These are phyloP conservation scores for Miscanthus lutarioriparius DNA, from an alignment of 176 grass and related monocot species.

Conservation along the genomic window DNA sequence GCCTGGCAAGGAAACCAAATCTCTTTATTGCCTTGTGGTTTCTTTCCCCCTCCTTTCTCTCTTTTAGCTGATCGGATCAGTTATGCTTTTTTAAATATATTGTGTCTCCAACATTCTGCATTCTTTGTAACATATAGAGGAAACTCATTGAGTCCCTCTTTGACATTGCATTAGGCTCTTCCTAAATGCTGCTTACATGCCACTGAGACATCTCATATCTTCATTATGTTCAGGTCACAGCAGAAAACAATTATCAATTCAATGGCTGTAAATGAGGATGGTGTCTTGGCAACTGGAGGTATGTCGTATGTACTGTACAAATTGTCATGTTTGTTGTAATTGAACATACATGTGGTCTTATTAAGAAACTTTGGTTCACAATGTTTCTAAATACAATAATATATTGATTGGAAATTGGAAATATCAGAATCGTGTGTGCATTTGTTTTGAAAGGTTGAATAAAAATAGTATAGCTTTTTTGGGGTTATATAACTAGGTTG, in stretches of 20 bases:
- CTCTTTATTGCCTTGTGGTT: neutral
- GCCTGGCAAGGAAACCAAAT: neutral
- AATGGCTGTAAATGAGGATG: constrained; percentile 99
- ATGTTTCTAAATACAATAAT: neutral
- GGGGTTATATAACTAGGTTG: neutral
- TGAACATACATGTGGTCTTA: neutral
- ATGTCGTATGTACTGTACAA: constrained; percentile 48
- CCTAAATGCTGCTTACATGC: constrained; percentile 5
- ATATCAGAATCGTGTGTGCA: neutral
- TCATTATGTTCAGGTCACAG: constrained; percentile 62
- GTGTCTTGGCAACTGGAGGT: constrained; percentile 92
- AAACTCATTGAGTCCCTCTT: neutral
- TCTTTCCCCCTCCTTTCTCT: too few species aligned
- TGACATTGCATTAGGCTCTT: neutral
- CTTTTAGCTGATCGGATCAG: neutral
- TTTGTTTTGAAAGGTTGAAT: neutral
- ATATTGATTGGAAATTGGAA: neutral
- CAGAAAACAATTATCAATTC: constrained; percentile 98
- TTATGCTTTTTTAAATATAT: neutral
- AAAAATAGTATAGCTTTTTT: neutral
- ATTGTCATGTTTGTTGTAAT: neutral
- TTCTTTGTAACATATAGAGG: neutral
- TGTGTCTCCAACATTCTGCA: neutral
- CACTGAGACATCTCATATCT: constrained; percentile 18
- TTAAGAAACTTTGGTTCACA: neutral